Base-by-base conservation (phyloP, 1,139 yeast species). In the Taiozyma onychis region DNA sequence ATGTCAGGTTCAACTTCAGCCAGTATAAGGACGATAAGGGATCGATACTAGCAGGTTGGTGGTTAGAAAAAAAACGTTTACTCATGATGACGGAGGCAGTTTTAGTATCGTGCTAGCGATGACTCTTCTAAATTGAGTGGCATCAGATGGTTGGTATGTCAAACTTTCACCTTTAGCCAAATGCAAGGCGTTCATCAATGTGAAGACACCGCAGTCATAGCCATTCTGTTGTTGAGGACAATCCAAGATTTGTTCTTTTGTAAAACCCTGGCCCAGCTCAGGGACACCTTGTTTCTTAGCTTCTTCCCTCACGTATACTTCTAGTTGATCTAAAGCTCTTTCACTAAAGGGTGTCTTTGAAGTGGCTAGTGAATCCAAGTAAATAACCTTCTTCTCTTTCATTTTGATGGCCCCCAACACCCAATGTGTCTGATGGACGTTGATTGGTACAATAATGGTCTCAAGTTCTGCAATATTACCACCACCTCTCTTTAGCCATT, bases 131-230 rank as follows among this genome's bases (percentile, higher is more conserved):
- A 93, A 73, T 4, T 68, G 64, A 16, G 74, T 74, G 83, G 93
- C 90, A 62, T 90, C 96, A 8, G 72, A 69, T 59, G 87, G 95
- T 21, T 78, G 66, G 62, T 83, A 93, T 4, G 67, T 65, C 45
- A 88, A 69, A 0, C 72, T 71, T 37, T 67, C 64, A 11, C 70
- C 70, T 49, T 79, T 65, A 18, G 88, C 72, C 44, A 88, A 61
- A 46, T 77, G 83, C 48, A 81, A 78, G 1, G 89, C 88, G 52
- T 86, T 85, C 50, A 89, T 80, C 66, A 97, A 87, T 9, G 95
- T 80, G 63, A 91, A 93, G 1, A 93, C 96, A 1, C 99, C 99
- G 70, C 99, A 95, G 66, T 95, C 99, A 57, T 67, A 88, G 0
- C 97, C 97, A 64, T 95, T 95, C 34, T 76, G 73, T 66, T 95